Base-by-base conservation (phyloP, 768 basidiomycete species). In the Paxillus ammoniavirescens region DNA sequence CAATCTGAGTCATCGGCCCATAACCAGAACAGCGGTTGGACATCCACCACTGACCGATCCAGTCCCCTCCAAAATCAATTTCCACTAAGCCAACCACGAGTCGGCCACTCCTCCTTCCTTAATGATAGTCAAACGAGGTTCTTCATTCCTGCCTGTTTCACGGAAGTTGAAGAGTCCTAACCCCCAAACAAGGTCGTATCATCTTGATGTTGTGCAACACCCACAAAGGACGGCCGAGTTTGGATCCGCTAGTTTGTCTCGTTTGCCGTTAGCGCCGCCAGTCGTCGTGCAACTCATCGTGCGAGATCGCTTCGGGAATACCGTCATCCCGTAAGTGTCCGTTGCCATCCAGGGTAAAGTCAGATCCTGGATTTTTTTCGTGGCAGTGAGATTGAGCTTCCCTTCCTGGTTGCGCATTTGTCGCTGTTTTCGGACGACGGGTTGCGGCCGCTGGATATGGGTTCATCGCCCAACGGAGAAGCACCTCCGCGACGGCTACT, bases 331-430 rank as follows among this genome's bases (percentile, higher is more conserved):
- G 93, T 95, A 75, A 72, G 92, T 84, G 49, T 54, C 38, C 49
- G 55, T 61, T 43, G 54, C 33, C 49, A 33, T 51, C 60, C 58
- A 57, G 63, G 56, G 58, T 58, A 26, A 48, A 49, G 43, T 42
- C 37, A 26, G 36, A 58, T 52, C 53, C 52, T 61, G 63, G 66
- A 64, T 53, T 58, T 60, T 55, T 64, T 55, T 58, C 48, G 30
- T 49, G 55, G n/a, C 65, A 95, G 93, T 42, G 88, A 93, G 69
- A 77, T 82, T 60, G 93, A 95, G 62, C 75, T 94, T 41, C 91
- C 91, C 5, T 97, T 94, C 71, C 79, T 97, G 42, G 79, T 95
- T 57, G 89, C 91, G 30, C 87, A 93, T 63, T 73, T 94, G 48
- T 87, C 90, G 4, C 70, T 96, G 31, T 84, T 81, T 65, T 82